Evolutionary conservation across 495 filamentous ascomycete genomes (phyloP).

Genomic region (Elaphomyces granulatus): DNA sequence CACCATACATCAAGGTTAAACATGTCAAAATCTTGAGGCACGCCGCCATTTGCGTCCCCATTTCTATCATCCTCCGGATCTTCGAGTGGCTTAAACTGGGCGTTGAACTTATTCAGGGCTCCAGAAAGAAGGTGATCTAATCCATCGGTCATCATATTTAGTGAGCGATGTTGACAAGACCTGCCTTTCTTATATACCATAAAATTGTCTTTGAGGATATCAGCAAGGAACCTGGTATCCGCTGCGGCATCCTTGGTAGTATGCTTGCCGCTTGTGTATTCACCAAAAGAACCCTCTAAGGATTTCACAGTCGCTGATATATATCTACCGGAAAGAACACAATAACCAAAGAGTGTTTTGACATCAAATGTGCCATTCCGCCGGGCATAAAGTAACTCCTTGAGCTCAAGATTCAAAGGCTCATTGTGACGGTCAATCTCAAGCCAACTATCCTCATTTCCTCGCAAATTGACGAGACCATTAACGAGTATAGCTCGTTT

Average conservation of each 20-base stretch:
- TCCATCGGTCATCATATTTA: background rate
- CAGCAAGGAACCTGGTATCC: background rate
- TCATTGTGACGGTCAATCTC: background rate
- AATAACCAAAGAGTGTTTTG: background rate
- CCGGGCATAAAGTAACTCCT: constrained; percentile 15
- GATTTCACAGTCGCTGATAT: constrained; percentile 16
- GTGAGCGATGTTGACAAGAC: background rate
- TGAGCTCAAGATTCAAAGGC: background rate
- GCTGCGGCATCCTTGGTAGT: constrained; percentile 8
- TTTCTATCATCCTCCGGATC: background rate
- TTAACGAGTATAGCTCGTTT: background rate
- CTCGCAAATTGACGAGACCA: background rate
- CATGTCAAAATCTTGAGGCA: background rate
- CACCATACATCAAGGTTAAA: no score
- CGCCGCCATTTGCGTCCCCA: background rate
- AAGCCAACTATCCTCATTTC: background rate
- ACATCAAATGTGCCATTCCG: background rate
- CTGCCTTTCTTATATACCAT: background rate
- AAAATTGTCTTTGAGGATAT: background rate
- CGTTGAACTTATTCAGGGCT: background rate
- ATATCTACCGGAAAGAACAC: background rate
- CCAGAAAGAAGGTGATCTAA: background rate
- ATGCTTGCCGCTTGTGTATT: background rate
- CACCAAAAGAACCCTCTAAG: constrained; percentile 8
- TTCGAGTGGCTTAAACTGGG: background rate